Percentiles rank a stretch among this genome's conserved stretches.
Evolutionary conservation across 805 yeast genomes (phyloP).

Genomic region (Metschnikowia baotianmanensis): DNA sequence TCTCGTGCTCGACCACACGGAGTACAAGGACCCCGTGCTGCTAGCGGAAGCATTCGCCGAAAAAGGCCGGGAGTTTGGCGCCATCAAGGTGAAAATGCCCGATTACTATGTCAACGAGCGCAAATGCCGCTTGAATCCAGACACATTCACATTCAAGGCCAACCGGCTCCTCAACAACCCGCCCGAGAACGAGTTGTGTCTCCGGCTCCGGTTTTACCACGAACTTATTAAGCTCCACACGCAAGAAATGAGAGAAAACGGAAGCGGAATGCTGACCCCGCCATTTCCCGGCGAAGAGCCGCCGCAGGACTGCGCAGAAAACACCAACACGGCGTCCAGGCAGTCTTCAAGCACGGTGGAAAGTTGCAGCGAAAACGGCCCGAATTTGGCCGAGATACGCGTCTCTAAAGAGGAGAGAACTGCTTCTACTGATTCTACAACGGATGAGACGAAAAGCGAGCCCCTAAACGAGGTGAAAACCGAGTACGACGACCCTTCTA

Average conservation of each 20-base stretch:
- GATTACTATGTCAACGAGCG: conserved; percentile 20
- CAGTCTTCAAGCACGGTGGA: not conserved
- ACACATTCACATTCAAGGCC: conserved; percentile 50
- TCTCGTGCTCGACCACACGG: conserved; percentile 48
- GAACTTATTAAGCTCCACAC: conserved; percentile 44
- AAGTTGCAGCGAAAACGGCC: too few species aligned
- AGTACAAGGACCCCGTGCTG: conserved; percentile 57
- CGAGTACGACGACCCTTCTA: not conserved
- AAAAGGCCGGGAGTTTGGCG: conserved; percentile 63
- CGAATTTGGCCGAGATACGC: too few species aligned
- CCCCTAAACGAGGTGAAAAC: not conserved
- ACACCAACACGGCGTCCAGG: not conserved
- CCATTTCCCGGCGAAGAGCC: too few species aligned
- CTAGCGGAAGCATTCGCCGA: conserved; percentile 54
- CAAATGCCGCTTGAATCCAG: conserved; percentile 39
- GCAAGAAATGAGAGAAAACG: not conserved
- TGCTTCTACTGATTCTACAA: too few species aligned
- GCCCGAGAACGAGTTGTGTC: conserved; percentile 38
- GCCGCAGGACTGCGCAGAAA: too few species aligned
- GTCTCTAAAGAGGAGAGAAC: too few species aligned
- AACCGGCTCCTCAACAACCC: conserved; percentile 48
- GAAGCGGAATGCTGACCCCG: not conserved
- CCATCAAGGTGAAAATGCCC: conserved; percentile 73
- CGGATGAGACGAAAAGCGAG: not conserved
- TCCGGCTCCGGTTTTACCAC: conserved; percentile 47